phyloP scores from a whole-genome alignment of 2,329 filamentous ascomycete genomes.

The Xylariaceae sp. region DNA sequence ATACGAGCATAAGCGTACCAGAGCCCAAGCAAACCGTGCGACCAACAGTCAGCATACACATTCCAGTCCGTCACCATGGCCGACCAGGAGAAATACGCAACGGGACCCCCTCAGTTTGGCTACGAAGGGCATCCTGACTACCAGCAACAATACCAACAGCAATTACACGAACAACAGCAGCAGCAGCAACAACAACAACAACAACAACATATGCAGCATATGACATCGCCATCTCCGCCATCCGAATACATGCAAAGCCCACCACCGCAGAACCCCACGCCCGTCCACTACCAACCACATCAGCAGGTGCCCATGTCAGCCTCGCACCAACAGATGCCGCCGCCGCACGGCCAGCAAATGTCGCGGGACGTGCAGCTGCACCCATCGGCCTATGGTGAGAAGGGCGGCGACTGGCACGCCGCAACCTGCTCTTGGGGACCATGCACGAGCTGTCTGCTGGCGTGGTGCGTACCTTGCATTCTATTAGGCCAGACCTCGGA shows the following conservation, averaged over 20 bases:
- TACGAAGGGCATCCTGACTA: not conserved
- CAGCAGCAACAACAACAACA: not conserved
- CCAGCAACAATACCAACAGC: not conserved
- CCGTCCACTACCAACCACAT: not conserved
- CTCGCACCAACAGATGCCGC: not conserved
- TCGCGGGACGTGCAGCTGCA: not conserved
- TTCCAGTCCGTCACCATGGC: no score
- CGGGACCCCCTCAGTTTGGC: no score
- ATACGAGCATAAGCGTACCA: no score
- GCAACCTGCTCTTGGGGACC: conserved; percentile 26
- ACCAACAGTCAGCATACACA: no score
- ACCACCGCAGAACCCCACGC: not conserved
- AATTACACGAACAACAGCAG: not conserved
- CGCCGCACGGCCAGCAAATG: not conserved
- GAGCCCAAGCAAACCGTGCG: no score
- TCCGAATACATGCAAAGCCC: no score
- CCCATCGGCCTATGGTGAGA: conserved; percentile 17
- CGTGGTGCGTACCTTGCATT: conserved; percentile 28
- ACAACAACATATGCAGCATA: not conserved
- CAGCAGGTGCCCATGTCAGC: not conserved
- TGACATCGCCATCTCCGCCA: no score
- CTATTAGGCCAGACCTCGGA: conserved; percentile 26
- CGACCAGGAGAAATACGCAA: no score
- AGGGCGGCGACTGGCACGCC: conserved; percentile 25
- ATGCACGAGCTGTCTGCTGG: conserved; percentile 23